phyloP scores from a whole-genome alignment of 2,329 filamentous ascomycete species.

The Penicillium carneum region DNA sequence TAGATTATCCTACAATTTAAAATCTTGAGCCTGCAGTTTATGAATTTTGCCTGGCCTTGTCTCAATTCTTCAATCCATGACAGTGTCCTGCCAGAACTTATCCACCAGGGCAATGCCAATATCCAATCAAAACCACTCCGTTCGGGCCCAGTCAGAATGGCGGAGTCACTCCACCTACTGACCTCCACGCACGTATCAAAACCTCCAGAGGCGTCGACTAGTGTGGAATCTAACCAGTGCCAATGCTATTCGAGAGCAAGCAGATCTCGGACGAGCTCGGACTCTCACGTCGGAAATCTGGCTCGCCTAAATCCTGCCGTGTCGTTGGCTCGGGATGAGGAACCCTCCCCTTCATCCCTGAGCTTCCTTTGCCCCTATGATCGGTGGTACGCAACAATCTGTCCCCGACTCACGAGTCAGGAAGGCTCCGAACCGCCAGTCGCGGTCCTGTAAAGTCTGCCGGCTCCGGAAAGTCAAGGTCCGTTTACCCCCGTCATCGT shows the following conservation, averaged over 20 bases:
- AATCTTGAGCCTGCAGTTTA: not conserved
- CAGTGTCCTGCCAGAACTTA: not conserved
- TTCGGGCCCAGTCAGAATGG: not conserved
- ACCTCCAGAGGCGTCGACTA: not conserved
- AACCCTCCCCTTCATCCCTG: constrained; percentile 21
- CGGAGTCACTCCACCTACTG: not conserved
- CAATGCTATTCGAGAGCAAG: constrained; percentile 6
- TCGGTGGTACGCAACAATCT: constrained; percentile 27
- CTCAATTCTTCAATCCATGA: not conserved
- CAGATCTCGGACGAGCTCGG: constrained; percentile 48
- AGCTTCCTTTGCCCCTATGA: constrained; percentile 30
- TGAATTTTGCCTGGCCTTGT: not conserved
- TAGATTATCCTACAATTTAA: not conserved
- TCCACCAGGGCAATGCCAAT: not conserved
- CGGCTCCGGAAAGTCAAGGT: constrained; percentile 52
- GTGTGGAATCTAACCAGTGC: not conserved
- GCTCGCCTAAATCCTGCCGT: constrained; percentile 37
- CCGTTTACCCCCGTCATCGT: constrained; percentile 24
- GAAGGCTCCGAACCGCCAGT: constrained; percentile 44
- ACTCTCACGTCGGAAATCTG: constrained; percentile 40
- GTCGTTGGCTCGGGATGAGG: constrained; percentile 38
- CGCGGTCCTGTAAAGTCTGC: constrained; percentile 50
- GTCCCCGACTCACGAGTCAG: constrained; percentile 35
- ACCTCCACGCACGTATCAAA: constrained; percentile 6
- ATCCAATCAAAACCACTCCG: constrained; percentile 1